phyloP scores from a whole-genome alignment of 371 early-diverging fungal genomes.

The Cokeromyces recurvatus region DNA sequence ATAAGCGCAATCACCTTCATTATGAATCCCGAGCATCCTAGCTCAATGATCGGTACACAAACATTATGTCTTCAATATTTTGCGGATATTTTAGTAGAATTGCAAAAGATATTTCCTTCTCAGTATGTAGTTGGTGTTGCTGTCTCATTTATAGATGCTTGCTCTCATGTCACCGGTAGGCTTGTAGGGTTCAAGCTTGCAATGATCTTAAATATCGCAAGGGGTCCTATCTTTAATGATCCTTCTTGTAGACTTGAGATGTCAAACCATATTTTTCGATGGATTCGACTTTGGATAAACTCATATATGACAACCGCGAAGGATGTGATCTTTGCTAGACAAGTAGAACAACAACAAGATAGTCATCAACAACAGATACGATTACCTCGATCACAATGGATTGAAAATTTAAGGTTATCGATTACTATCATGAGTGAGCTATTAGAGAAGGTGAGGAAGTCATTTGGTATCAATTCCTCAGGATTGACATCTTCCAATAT shows the following conservation, averaged over 20 bases:
- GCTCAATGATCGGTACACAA: conserved; percentile 60
- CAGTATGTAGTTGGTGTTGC: conserved; percentile 48
- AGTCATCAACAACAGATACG: conserved; percentile 21
- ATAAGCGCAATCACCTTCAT: conserved; percentile 40
- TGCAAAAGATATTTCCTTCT: conserved; percentile 44
- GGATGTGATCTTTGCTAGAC: conserved; percentile 38
- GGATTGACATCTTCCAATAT: conserved; percentile 26
- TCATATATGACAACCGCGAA: conserved; percentile 44
- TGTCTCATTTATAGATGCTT: conserved; percentile 49
- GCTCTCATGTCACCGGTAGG: conserved; percentile 47
- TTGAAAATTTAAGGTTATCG: conserved; percentile 51
- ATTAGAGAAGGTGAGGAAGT: conserved; percentile 46
- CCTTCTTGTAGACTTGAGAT: conserved; percentile 45
- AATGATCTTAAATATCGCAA: conserved; percentile 54
- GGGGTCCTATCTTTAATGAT: conserved; percentile 57
- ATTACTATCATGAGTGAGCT: conserved; percentile 51
- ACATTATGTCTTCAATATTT: conserved; percentile 65
- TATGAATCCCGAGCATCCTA: conserved; percentile 53
- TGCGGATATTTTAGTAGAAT: conserved; percentile 50
- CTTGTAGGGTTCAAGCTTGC: conserved; percentile 53
- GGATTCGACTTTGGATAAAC: conserved; percentile 57
- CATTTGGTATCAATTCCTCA: conserved; percentile 30
- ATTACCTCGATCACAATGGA: conserved; percentile 40
- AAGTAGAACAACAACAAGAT: conserved; percentile 30
- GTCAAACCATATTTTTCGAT: conserved; percentile 45